Evolutionary conservation across 352 stramenopile species (phyloP), one percentile per base, ranked within the genome.

Genomic region (Aphanomyces invadans): DNA sequence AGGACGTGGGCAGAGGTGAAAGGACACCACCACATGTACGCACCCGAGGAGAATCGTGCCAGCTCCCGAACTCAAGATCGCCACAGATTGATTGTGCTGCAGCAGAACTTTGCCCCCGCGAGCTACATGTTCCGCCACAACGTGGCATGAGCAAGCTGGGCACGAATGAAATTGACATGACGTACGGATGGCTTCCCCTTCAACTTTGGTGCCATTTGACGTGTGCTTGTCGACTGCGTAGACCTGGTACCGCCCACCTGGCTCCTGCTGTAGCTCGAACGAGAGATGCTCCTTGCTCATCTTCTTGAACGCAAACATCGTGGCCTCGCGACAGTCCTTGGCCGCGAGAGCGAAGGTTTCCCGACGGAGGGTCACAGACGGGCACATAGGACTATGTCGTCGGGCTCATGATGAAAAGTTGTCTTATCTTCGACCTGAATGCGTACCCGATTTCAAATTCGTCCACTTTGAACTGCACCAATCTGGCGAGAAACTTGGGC

Each of bases 141-240:
- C 17, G 36, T n/a, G n/a, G n/a, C n/a, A n/a, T n/a, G n/a, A n/a
- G n/a, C n/a, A n/a, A n/a, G n/a, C n/a, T n/a, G n/a, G n/a, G n/a
- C n/a, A n/a, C 3, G n/a, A 31, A n/a, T 56, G 21, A 57, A 54
- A 28, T 4, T 11, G 31, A 17, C 3, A 29, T 28, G 7, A 10
- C 19, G 51, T 56, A 68, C 62, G 33, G 26, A 68, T 68, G 17
- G 71, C 68, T 11, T 76, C 49, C 3, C 80, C 81, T 52, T 92
- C 78, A 31, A 90, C 83, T 36, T 81, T 75, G 26, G 84, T 88
- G 2, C 83, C 83, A 49, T 90, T 92, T 5, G 74, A 82, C 61
- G 76, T 88, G 65, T 79, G 84, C 59, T 92, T 79, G 0, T 78
- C 87, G 38, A 92, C 77, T 51, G 78, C 88, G 32, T 86, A 80